Base-by-base conservation (phyloP, 2,329 filamentous ascomycete genomes). In the Claviceps digitariae region DNA sequence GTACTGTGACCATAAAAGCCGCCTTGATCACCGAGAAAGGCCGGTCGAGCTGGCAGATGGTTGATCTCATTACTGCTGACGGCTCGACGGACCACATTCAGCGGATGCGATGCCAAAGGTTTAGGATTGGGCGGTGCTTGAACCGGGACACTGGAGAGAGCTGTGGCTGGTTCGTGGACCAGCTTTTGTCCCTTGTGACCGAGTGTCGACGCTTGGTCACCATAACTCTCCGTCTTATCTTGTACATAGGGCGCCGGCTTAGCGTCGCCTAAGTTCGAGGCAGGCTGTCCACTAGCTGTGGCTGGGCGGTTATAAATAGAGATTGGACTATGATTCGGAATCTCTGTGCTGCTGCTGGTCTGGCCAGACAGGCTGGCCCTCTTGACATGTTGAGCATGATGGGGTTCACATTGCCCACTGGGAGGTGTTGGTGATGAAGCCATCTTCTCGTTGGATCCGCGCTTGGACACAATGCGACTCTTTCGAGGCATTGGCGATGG, bases 231-330 rank as follows among this genome's bases (percentile, higher is more conserved):
- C 21, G n/a, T 25, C 13, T 9, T 27, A 25, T 21, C 44, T n/a
- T 25, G 27, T 5, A 20, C 38, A 55, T 47, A 12, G 17, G 10
- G 13, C 46, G 31, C n/a, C 36, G 34, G 40, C 40, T 56, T n/a
- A n/a, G n/a, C n/a, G n/a, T n/a, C n/a, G n/a, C n/a, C n/a, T n/a
- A n/a, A n/a, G n/a, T n/a, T 47, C 57, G 59, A 59, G 20, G 51
- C 59, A 61, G 57, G 50, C 51, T 55, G 56, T 44, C 17, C 52
- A 46, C 54, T 51, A 20, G 44, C 45, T 38, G 53, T 45, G 2
- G 21, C 50, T 23, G 53, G 53, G 17, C 49, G 53, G 23, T 27
- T 6, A 29, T 50, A 15, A 21, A 29, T 4, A 12, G 49, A 27
- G 21, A 51, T 47, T 4, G 48, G 36, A 20, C 2, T 23, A 2